Conservation (phyloP, 176 grass and related monocot species). For the Oryza brachyantha region DNA sequence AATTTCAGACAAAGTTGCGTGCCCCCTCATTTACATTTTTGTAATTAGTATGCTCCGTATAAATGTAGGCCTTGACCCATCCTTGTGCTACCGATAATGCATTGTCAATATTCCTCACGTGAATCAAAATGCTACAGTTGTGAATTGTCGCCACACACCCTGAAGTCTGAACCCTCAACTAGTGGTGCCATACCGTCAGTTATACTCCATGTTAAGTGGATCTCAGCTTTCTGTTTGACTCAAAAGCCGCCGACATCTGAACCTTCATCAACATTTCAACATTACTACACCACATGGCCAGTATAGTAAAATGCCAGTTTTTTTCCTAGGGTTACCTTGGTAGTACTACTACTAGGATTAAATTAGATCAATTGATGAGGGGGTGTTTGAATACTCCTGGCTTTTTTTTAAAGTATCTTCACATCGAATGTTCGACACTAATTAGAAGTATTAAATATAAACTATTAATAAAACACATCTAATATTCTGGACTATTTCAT, state of each 20-base stretch:
- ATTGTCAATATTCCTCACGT: slow-evolving; percentile 11
- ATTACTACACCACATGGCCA: no score
- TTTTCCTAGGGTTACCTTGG: no score
- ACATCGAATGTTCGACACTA: no score
- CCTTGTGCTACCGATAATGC: not conserved
- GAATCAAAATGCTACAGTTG: not conserved
- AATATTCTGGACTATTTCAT: no score
- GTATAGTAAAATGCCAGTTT: no score
- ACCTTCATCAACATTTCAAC: not conserved
- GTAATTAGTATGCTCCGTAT: slow-evolving; percentile 21
- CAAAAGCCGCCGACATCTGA: not conserved
- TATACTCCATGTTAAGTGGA: not conserved
- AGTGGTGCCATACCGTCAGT: not conserved
- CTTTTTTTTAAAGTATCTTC: no score
- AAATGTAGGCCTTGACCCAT: not conserved
- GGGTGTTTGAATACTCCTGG: no score
- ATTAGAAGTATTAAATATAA: no score
- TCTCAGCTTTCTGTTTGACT: not conserved
- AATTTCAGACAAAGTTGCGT: not conserved
- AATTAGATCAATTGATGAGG: no score
- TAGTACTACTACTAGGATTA: no score
- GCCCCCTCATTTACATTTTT: slow-evolving; percentile 3
- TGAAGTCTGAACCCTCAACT: not conserved
- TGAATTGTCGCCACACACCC: not conserved
- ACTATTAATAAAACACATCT: no score